Evolutionary conservation across 331 rosid species (phyloP).

Genomic region (Cydonia oblonga): DNA sequence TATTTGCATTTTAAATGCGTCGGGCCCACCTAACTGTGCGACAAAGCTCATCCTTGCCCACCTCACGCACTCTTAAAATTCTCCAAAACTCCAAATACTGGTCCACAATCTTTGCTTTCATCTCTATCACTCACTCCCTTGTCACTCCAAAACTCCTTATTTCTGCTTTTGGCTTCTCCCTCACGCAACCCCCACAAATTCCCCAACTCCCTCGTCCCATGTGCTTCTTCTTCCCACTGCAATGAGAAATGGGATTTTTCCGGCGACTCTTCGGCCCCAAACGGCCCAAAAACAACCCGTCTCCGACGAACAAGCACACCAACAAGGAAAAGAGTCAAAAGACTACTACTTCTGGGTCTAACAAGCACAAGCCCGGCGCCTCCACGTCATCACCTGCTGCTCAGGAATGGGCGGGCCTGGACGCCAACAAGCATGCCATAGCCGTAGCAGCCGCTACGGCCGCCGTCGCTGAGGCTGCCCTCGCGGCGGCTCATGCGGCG

Average conservation of each 20-base stretch:
- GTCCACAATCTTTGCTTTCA: background rate
- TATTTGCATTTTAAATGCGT: background rate
- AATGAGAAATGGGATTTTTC: constrained; percentile 67
- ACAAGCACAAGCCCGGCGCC: background rate
- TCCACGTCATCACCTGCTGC: constrained; percentile 2
- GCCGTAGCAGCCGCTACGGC: constrained; percentile 83
- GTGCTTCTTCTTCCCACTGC: background rate
- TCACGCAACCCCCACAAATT: background rate
- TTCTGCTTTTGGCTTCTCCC: background rate
- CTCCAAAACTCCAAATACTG: background rate
- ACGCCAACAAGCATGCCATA: constrained; percentile 60
- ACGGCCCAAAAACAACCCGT: constrained; percentile 8
- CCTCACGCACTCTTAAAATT: no score
- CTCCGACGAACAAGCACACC: constrained; percentile 13
- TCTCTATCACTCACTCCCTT: background rate
- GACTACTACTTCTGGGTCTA: background rate
- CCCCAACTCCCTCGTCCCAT: background rate
- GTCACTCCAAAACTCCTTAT: background rate
- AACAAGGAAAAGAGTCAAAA: constrained; percentile 17
- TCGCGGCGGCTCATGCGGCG: constrained; percentile 74
- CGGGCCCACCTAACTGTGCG: background rate
- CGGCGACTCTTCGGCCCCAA: constrained; percentile 57
- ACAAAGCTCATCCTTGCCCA: background rate
- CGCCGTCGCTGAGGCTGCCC: constrained; percentile 72
- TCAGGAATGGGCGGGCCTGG: constrained; percentile 16